Evolutionary conservation across 768 basidiomycete genomes (phyloP), one percentile per base, ranked within the genome.

Genomic region (Tylopilus felleus): DNA sequence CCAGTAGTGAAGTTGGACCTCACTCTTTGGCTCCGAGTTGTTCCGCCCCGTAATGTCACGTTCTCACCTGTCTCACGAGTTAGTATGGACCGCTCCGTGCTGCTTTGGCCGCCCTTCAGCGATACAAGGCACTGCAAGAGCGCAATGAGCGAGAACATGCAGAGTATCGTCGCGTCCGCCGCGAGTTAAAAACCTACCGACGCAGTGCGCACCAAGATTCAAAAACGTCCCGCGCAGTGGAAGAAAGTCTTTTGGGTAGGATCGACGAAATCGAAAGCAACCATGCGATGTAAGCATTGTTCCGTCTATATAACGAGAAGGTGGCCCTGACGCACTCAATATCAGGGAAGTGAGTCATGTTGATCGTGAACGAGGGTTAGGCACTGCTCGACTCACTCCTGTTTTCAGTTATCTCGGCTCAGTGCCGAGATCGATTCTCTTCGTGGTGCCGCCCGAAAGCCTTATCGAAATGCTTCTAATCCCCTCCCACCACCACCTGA

Each of bases 401-500:
- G 53, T 51, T 59, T 64, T 49, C 57, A 70, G 69, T 44, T 70
- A 46, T 70, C 68, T 59, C 62, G 57, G 43, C 61, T 70, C n/a
- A 68, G 75, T 54, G 57, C 68, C 28, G 66, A 76, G 55, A 61
- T 78, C 8, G 68, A 73, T 54, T 65, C 69, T 21, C 71, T 76
- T 17, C 65, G 63, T 52, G 71, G 70, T 16, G 56, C 66, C 12
- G 64, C 67, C 42, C 60, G 69, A 36, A 60, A 62, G 6, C 66
- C 61, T 40, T 69, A 60, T 59, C 70, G 60, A 47, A 68, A 72
- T 53, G 61, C 63, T 47, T 63, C 65, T 35, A 83, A 83, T 60
- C 83, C 83, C 5, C 74, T 84, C 19, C 82, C 82, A 22, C 65
- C 71, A 39, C 82, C 82, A n/a, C 82, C 82, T 13, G 75, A 78